Conservation (phyloP, 1,284 basidiomycete genomes). For the Uromyces viciae-fabae region DNA sequence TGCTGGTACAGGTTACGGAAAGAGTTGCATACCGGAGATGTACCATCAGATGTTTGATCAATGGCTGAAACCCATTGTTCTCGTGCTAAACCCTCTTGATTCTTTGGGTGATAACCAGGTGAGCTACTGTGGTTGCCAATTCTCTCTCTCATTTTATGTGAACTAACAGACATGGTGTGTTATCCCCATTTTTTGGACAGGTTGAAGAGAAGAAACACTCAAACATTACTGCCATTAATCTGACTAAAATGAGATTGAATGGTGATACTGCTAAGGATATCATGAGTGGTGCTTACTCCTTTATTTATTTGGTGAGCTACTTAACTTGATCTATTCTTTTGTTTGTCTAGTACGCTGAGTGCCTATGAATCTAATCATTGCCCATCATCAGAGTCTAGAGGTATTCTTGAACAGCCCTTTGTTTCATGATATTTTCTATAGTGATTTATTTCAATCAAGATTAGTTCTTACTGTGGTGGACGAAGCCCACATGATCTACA, state of each 20-base stretch:
- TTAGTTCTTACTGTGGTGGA: not conserved
- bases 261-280: not conserved
- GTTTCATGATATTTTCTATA: not conserved
- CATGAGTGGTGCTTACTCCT: not conserved
- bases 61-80: not conserved
- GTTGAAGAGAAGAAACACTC: not conserved
- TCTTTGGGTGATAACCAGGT: not conserved
- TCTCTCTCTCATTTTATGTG: not conserved
- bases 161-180: not conserved
- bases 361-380: too few species aligned
- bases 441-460: not conserved
- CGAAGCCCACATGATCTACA: not conserved
- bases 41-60: not conserved
- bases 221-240: not conserved
- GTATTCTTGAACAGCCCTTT: not conserved
- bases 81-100: not conserved
- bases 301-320: not conserved
- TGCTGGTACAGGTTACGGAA: too few species aligned
- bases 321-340: not conserved
- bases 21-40: too few species aligned
- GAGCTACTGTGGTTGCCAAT: not conserved
- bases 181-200: not conserved
- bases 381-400: not conserved
- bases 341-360: too few species aligned
- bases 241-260: not conserved